Conservation (phyloP, 768 basidiomycete species). For the Termitomyces sp. region DNA sequence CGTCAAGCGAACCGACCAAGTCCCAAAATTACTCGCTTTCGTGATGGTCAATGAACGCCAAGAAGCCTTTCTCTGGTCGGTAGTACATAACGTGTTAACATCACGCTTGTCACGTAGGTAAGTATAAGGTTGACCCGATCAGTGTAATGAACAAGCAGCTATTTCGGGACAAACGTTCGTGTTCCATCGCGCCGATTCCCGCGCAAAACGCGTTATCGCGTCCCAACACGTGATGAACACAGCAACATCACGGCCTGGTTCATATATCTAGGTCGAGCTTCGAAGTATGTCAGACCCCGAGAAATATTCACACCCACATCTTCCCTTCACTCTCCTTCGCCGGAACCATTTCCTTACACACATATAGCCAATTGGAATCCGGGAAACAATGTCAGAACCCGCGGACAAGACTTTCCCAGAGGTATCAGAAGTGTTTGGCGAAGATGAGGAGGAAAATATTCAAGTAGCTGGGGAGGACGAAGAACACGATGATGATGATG, state of each 20-base stretch:
- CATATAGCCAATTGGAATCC: not conserved
- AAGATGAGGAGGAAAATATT: conserved; percentile 6
- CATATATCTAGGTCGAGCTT: conserved; percentile 8
- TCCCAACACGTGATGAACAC: conserved; percentile 13
- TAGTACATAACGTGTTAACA: not conserved
- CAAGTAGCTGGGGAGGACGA: not conserved
- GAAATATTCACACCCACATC: conserved; percentile 15
- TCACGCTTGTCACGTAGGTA: not conserved
- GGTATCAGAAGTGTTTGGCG: conserved; percentile 8
- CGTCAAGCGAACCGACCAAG: not conserved
- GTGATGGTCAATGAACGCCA: too few relatives aligned
- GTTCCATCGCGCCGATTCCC: not conserved
- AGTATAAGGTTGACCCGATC: too few relatives aligned
- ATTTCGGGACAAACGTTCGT: conserved; percentile 5
- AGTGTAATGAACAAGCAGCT: not conserved
- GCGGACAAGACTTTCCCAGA: conserved; percentile 9
- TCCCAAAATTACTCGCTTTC: too few relatives aligned
- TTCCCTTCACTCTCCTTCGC: conserved; percentile 6
- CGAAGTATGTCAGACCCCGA: conserved; percentile 12
- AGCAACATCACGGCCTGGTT: conserved; percentile 12
- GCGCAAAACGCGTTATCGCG: conserved; percentile 7
- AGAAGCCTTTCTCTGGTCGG: not conserved
- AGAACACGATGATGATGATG: conserved; percentile 14
- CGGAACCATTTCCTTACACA: not conserved
- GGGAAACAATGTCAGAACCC: conserved; percentile 13